Evolutionary conservation across 441 rosid genomes (phyloP), one percentile per base, ranked within the genome.

Genomic region (Syzygium malaccense): DNA sequence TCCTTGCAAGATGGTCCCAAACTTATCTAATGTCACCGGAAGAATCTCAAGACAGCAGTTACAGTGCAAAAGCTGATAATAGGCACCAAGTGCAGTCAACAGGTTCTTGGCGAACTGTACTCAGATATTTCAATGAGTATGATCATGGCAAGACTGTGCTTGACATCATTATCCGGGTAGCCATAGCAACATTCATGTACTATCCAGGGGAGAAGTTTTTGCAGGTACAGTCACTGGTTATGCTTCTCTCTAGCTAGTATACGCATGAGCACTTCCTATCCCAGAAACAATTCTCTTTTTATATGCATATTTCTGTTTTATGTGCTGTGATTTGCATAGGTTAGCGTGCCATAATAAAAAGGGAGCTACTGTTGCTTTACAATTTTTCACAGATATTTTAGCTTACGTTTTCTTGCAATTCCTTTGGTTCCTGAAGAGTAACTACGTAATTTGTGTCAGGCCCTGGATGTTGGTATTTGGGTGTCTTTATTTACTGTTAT

Each of bases 191-290:
- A 79, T 95, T 98, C 88, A 90, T 95, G 91, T 94, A 98, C 84
- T 98, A 97, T 91, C 98, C 99, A 55, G 99, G 99, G 90, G 99
- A 97, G 93, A 98, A 95, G 68, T 94, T 94, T 93, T 94, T 98
- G 96, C 99, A 98, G 99, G 99, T 98, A 92, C 51, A 83, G 54
- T 57, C 88, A 45, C 83, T 86, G 79, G 17, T 75, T 41, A 75
- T 30, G 86, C 33, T 55, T 57, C 18, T 55, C n/a, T 75, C 28
- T 41, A 23, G 51, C 83, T 75, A 41, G 83, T 45, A 23, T 23
- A 37, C 17, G 2, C n/a, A 41, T 32, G 49, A 45, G 32, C 25
- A 54, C 48, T 85, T 55, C 19, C 62, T 55, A 54, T 55, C 57
- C 19, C 58, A 55, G 48, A 55, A 85, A 33, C 4, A 41, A 85